phyloP scores from a whole-genome alignment of 352 stramenopile genomes.

The Globisporangium camurandrum region DNA sequence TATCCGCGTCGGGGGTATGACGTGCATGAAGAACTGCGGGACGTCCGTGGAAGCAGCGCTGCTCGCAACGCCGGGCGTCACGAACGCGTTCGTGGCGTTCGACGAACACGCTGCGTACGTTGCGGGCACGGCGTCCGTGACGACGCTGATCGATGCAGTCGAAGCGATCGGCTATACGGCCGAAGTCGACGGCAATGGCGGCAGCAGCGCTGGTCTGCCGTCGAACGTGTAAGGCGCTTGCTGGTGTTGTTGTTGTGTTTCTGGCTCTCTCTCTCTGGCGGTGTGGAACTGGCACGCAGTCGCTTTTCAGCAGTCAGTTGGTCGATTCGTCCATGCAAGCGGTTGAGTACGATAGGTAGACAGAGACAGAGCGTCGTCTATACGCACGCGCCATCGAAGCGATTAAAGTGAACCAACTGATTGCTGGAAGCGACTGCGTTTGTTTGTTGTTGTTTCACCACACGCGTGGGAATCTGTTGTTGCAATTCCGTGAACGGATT shows the following conservation, averaged over 20 bases:
- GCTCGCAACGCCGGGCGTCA: constrained; percentile 44
- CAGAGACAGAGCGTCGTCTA: too few species aligned
- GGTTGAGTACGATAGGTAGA: too few species aligned
- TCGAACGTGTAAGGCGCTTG: constrained; percentile 46
- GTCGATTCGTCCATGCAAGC: too few species aligned
- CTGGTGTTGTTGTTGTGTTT: too few species aligned
- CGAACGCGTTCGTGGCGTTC: constrained; percentile 69
- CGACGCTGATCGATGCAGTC: constrained; percentile 47
- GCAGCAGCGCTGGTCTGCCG: constrained; percentile 20
- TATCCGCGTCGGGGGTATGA: constrained; percentile 84
- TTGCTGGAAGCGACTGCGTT: too few species aligned
- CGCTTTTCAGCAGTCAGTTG: too few species aligned
- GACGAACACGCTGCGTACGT: constrained; percentile 70
- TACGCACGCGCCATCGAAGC: too few species aligned
- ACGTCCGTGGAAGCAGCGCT: constrained; percentile 68
- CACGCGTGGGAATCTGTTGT: not conserved
- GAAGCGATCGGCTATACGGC: constrained; percentile 65
- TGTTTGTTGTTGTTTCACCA: too few species aligned
- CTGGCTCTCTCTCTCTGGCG: too few species aligned
- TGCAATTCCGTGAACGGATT: not conserved
- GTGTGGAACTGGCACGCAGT: too few species aligned
- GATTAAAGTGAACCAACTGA: too few species aligned
- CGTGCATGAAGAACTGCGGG: constrained; percentile 88
- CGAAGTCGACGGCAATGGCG: constrained; percentile 34
- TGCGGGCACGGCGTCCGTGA: constrained; percentile 42